Evolutionary conservation across 352 stramenopile genomes (phyloP).

Genomic region (Thalassiosira delicatula): DNA sequence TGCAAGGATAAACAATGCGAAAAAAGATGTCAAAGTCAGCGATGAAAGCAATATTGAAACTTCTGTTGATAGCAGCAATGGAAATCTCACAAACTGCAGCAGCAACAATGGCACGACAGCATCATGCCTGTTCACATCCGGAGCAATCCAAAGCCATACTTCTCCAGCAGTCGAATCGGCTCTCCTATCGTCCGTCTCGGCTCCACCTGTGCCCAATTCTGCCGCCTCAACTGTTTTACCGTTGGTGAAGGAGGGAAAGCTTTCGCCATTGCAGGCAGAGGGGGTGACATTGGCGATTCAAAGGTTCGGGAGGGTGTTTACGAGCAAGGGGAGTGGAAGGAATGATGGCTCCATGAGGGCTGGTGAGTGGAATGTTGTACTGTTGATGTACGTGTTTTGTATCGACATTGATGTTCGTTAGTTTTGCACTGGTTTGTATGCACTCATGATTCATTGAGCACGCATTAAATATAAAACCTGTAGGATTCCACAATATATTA

Average conservation of each 20-base stretch:
- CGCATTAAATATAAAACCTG: no score
- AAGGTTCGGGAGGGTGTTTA: conserved; percentile 53
- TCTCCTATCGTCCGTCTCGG: conserved; percentile 59
- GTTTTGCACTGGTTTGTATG: no score
- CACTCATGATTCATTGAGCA: no score
- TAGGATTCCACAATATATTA: no score
- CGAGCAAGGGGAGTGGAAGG: conserved; percentile 5
- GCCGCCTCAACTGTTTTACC: conserved; percentile 33
- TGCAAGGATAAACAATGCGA: background rate
- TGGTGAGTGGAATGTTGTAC: no score
- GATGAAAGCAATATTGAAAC: no score
- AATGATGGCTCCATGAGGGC: conserved; percentile 39
- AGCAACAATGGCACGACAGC: background rate
- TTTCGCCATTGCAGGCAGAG: conserved; percentile 70
- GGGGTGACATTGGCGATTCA: conserved; percentile 57
- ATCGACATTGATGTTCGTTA: no score
- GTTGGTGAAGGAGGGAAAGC: conserved; percentile 38
- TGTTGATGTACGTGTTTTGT: no score
- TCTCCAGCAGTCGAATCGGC: conserved; percentile 68
- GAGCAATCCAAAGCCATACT: conserved; percentile 59
- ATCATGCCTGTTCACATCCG: background rate
- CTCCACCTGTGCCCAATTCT: conserved; percentile 34
- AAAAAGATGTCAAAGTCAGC: no score
- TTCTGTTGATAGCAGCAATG: conserved; percentile 1
- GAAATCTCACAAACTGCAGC: background rate